Base-by-base conservation (phyloP, 306 rosid genomes). In the Pyrus bretschneideri region DNA sequence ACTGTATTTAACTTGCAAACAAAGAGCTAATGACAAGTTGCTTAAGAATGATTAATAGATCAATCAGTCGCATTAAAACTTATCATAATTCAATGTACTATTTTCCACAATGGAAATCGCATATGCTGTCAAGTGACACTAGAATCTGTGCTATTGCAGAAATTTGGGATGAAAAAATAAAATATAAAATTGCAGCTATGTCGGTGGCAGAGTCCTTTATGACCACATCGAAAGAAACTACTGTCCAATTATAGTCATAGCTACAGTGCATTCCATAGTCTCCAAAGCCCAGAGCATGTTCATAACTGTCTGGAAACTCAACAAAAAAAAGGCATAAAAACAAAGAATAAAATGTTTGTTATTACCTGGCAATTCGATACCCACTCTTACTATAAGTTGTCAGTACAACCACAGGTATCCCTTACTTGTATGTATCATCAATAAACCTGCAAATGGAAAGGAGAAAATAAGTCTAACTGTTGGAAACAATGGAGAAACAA, bases 361-460 rank as follows among this genome's bases (percentile, higher is more conserved):
- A 35, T 45, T 85, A 94, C 98, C 98, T 84, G 11, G 85, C 85
- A 83, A 90, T 75, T 84, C 67, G 54, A 81, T 92, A 92, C 59
- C 95, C 91, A 51, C 80, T 89, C 84, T 84, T 89, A 85, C 84
- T 71, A 85, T 90, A 92, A 79, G 97, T 88, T 13, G 96, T 90
- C 76, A 94, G 76, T 80, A 94, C 80, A 72, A 86, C 78, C 74
- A 94, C 91, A 49, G 95, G 96, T 81, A 94, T 82, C 68, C 91
- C 93, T 76, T 85, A 92, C 14, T 69, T 70, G 78, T 85, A 84
- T 33, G 98, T 93, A 35, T 85, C 85, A 75, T 94, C 98, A 66
- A 94, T 86, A 86, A 94, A 94, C 73, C 98, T 94, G 91, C 79
- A 82, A 74, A 80, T 72, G 75, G 69, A 67, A 71, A 87, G 45